Percentiles rank a stretch among this genome's conserved stretches.
These are phyloP conservation scores for Phytophthora quininea DNA, from an alignment of 352 stramenopile species.

Conservation along the genomic window DNA sequence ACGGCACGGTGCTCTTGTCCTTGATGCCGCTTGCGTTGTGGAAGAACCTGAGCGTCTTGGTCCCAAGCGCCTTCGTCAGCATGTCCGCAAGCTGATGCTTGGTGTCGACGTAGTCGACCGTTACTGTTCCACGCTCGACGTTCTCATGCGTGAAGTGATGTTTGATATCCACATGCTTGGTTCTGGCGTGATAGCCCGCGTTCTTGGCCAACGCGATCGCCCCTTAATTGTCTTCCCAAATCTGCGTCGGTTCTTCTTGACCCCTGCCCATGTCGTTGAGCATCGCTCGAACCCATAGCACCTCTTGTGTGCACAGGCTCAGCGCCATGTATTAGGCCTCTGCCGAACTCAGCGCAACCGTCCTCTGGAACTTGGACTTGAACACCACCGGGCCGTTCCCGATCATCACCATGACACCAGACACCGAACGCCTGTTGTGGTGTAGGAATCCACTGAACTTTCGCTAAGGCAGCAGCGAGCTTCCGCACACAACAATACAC, in stretches of 20 bases:
- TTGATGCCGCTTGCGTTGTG: too few relatives aligned
- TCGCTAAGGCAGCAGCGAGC: too few relatives aligned
- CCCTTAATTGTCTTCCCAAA: conserved; percentile 6
- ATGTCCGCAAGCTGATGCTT: conserved; percentile 10
- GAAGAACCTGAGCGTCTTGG: conserved; percentile 8
- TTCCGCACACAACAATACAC: too few relatives aligned
- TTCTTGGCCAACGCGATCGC: conserved; percentile 6
- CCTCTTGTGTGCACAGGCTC: not conserved
- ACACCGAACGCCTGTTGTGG: not conserved
- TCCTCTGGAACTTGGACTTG: not conserved
- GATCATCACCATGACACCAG: not conserved
- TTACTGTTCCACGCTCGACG: conserved; percentile 2
- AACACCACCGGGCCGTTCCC: not conserved
- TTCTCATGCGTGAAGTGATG: conserved; percentile 17
- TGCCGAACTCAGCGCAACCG: conserved; percentile 3
- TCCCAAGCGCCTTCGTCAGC: conserved; percentile 5
- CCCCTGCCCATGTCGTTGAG: not conserved
- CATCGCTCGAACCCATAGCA: not conserved
- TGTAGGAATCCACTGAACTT: too few relatives aligned
- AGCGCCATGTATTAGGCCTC: conserved; percentile 7
- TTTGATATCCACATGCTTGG: conserved; percentile 7
- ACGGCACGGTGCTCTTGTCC: too few relatives aligned
- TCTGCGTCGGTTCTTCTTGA: not conserved
- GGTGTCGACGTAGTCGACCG: conserved; percentile 12
- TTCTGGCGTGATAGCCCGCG: conserved; percentile 1